phyloP scores from a whole-genome alignment of 2,329 filamentous ascomycete species.

The Coniella lustricola region DNA sequence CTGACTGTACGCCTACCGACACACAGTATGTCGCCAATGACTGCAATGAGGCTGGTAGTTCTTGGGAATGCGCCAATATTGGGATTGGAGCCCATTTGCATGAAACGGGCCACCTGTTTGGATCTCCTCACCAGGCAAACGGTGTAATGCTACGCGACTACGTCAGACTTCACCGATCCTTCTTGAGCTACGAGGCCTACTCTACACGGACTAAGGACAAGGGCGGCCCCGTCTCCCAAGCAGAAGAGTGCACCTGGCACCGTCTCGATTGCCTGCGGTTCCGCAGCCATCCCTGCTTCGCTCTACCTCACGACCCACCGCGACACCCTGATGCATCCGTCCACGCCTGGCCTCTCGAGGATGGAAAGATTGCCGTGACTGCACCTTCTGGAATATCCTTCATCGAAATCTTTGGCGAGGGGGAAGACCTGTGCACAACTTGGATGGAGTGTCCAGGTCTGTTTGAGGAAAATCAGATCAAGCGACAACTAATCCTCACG shows the following conservation, averaged over 20 bases:
- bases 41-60: constrained; percentile 78
- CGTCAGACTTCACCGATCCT: constrained; percentile 74
- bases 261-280: constrained; percentile 83
- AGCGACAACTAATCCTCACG: constrained; percentile 65
- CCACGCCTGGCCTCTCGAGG: constrained; percentile 79
- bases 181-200: constrained; percentile 73
- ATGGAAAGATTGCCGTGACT: constrained; percentile 66
- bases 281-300: constrained; percentile 84
- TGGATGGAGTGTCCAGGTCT: constrained; percentile 73
- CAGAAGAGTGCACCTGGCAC: constrained; percentile 89
- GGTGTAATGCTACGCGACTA: constrained; percentile 94
- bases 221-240: constrained; percentile 64
- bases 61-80: constrained; percentile 92
- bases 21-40: constrained; percentile 75
- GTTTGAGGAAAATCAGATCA: constrained; percentile 32
- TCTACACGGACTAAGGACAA: constrained; percentile 81
- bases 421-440: constrained; percentile 70
- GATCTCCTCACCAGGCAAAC: constrained; percentile 79
- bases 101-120: constrained; percentile 83
- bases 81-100: constrained; percentile 91
- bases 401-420: constrained; percentile 73
- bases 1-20: constrained; percentile 85
- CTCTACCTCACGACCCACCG: constrained; percentile 66
- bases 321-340: constrained; percentile 64
- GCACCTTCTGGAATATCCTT: constrained; percentile 78